A percentile compares a stretch with the other conserved stretches of the same genome.
Conservation (phyloP, 257 asterid species). For the Nicotiana attenuata region DNA sequence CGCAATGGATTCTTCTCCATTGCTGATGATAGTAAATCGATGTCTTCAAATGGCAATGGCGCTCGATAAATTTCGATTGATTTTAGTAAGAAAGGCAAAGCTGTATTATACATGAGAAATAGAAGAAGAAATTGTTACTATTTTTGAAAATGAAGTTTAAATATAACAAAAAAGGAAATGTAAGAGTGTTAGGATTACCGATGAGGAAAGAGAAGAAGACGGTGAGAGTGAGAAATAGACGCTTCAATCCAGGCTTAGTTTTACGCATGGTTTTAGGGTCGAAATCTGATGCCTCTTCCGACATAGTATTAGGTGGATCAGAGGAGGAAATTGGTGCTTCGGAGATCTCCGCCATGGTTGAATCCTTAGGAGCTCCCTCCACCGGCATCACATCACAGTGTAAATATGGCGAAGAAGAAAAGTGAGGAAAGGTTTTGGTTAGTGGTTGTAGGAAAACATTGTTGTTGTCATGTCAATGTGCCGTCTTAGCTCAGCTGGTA, state of each 20-base stretch:
- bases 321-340: conserved; percentile 26
- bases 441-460: accelerated
- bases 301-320: background rate
- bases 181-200: conserved; percentile 34
- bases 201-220: conserved; percentile 67
- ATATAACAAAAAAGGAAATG: background rate
- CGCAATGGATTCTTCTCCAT: conserved; percentile 47
- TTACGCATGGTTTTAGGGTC: conserved; percentile 56
- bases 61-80: conserved; percentile 90
- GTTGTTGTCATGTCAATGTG: background rate
- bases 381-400: background rate
- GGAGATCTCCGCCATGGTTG: conserved; percentile 53
- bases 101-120: conserved; percentile 27
- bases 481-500: conserved; percentile 43
- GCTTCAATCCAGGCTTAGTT: conserved; percentile 73
- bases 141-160: background rate
- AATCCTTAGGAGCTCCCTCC: background rate
- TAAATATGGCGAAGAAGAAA: background rate
- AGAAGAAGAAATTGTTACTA: background rate
- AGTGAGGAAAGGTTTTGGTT: background rate
- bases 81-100: conserved; percentile 62
- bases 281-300: conserved; percentile 19
- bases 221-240: conserved; percentile 63
- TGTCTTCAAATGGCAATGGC: conserved; percentile 82
- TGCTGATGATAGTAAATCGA: conserved; percentile 56